A percentile compares a stretch with the other conserved stretches of the same genome.
Conservation (phyloP, 805 yeast genomes). For the Kockiozyma suomiensis region DNA sequence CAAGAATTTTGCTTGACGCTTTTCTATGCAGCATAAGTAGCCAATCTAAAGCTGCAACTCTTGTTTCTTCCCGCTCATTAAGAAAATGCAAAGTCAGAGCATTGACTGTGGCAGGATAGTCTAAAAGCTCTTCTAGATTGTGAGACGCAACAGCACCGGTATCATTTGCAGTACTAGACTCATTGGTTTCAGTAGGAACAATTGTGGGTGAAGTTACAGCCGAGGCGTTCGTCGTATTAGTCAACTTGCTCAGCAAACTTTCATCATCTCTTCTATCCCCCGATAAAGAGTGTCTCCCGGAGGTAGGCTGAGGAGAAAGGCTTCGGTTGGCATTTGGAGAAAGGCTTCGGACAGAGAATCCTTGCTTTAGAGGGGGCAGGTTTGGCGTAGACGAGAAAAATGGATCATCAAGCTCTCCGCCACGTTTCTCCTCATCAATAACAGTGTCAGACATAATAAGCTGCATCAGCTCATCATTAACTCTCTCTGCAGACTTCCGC, state of each 20-base stretch:
- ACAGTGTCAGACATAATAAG: slow-evolving; percentile 49
- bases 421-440: slow-evolving; percentile 13
- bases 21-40: slow-evolving; percentile 74
- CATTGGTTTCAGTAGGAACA: background rate
- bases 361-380: slow-evolving; percentile 13
- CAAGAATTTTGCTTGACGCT: slow-evolving; percentile 58
- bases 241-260: slow-evolving; percentile 17
- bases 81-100: slow-evolving; percentile 72
- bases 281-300: slow-evolving; percentile 19
- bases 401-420: background rate
- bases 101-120: slow-evolving; percentile 64
- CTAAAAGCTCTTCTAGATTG: slow-evolving; percentile 40
- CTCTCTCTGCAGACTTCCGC: slow-evolving; percentile 55
- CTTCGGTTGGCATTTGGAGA: slow-evolving; percentile 20
- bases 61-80: slow-evolving; percentile 76
- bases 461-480: slow-evolving; percentile 60
- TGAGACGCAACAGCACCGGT: background rate
- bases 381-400: slow-evolving; percentile 15
- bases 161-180: slow-evolving; percentile 28
- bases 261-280: slow-evolving; percentile 18
- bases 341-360: slow-evolving; percentile 10
- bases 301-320: slow-evolving; percentile 19
- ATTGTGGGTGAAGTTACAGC: slow-evolving; percentile 27
- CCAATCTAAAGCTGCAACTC: slow-evolving; percentile 89
- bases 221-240: slow-evolving; percentile 30